phyloP scores from a whole-genome alignment of 164 flowering plant species.

The Amborella trichopoda region DNA sequence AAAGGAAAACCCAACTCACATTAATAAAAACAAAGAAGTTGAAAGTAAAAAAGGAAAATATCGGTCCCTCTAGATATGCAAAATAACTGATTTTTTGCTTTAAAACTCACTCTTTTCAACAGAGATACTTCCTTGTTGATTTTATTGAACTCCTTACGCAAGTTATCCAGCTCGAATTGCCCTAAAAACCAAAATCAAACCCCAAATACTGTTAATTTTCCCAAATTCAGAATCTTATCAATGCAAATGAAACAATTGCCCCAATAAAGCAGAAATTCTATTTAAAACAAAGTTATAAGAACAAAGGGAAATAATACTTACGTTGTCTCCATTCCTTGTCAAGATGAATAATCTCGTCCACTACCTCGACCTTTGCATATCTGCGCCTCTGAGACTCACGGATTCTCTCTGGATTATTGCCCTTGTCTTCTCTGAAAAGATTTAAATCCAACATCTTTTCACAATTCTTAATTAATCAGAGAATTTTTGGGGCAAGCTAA shows the following conservation, averaged over 20 bases:
- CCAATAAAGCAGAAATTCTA: neutral
- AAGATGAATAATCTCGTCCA: constrained; percentile 73
- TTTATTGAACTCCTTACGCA: constrained; percentile 58
- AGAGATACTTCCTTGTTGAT: constrained; percentile 63
- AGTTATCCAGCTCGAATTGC: constrained; percentile 63
- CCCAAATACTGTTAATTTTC: neutral
- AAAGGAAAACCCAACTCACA: neutral
- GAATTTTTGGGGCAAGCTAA: too few species aligned
- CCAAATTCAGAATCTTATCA: too few species aligned
- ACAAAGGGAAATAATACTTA: constrained; percentile 11
- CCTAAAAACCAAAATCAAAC: constrained; percentile 20
- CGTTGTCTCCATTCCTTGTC: constrained; percentile 81
- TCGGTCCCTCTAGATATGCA: too few species aligned
- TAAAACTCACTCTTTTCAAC: constrained; percentile 54
- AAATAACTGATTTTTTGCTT: too few species aligned
- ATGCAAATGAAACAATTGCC: neutral
- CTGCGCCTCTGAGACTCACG: constrained; percentile 89
- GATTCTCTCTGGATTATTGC: constrained; percentile 58
- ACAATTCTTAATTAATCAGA: neutral
- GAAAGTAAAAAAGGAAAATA: neutral
- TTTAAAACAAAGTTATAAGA: neutral
- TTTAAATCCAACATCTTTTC: constrained; percentile 79
- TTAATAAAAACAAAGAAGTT: too few species aligned
- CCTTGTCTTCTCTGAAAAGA: constrained; percentile 82
- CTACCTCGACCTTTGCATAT: constrained; percentile 46